Evolutionary conservation across 768 basidiomycete genomes (phyloP).

Genomic region (Boletus fagicola): DNA sequence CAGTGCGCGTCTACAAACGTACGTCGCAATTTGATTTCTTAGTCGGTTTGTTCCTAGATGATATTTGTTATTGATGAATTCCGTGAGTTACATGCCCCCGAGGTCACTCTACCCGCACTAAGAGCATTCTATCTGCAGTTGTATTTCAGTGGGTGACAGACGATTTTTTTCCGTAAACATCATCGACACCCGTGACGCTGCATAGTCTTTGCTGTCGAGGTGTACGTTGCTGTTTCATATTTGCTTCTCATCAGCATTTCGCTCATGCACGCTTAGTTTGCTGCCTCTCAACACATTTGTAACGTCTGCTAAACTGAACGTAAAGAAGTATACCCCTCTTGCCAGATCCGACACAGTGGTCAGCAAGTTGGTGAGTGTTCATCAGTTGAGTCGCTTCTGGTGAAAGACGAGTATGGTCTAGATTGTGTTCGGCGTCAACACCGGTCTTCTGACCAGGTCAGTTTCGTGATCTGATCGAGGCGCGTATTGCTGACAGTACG

Average conservation of each 20-base stretch:
- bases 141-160: slow-evolving; percentile 31
- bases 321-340: not conserved
- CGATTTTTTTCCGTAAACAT: not conserved
- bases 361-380: slow-evolving; percentile 36
- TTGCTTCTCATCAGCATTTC: not conserved
- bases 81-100: slow-evolving; percentile 5
- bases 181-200: not conserved
- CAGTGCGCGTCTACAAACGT: slow-evolving; percentile 49
- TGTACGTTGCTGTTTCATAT: slow-evolving; percentile 29
- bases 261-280: slow-evolving; percentile 33
- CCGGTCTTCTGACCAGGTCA: slow-evolving; percentile 33
- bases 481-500: slow-evolving; percentile 4
- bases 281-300: slow-evolving; percentile 34
- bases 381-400: not conserved
- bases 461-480: not conserved
- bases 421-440: slow-evolving; percentile 57
- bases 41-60: slow-evolving; percentile 5
- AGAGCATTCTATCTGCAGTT: slow-evolving; percentile 15
- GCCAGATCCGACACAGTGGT: slow-evolving; percentile 49
- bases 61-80: slow-evolving; percentile 42
- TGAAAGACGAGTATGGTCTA: slow-evolving; percentile 5
- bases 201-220: slow-evolving; percentile 36
- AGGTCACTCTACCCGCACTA: not conserved
- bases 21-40: slow-evolving; percentile 16
- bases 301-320: slow-evolving; percentile 47